Conservation (phyloP, 805 yeast species). For the Candida hungchunana region DNA sequence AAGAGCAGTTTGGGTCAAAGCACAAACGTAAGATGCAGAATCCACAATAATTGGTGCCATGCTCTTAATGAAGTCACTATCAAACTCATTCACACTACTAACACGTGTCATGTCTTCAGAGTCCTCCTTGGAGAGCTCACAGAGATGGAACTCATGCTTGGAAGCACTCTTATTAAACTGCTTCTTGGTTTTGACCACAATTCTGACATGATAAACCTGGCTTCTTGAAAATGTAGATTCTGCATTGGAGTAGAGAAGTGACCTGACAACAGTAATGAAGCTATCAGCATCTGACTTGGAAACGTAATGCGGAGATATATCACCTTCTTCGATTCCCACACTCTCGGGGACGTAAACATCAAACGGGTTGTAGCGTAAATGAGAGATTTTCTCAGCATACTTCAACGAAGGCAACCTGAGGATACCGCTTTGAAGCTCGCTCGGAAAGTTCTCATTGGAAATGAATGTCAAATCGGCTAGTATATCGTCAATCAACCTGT, state of each 20-base stretch:
- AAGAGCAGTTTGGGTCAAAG: constrained; percentile 41
- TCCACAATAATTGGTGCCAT: constrained; percentile 38
- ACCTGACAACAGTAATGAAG: constrained; percentile 27
- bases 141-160: constrained; percentile 30
- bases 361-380: constrained; percentile 19
- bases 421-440: constrained; percentile 23
- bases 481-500: constrained; percentile 64
- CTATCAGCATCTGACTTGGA: constrained; percentile 17
- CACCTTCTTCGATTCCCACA: constrained; percentile 26
- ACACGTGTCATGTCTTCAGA: constrained; percentile 26
- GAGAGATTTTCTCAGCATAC: constrained; percentile 28
- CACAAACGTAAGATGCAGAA: constrained; percentile 43
- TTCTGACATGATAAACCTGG: constrained; percentile 31
- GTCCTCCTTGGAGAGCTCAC: constrained; percentile 27
- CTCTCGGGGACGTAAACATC: constrained; percentile 25
- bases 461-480: constrained; percentile 38
- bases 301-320: constrained; percentile 16
- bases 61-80: constrained; percentile 6
- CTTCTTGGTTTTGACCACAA: constrained; percentile 31
- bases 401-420: constrained; percentile 26
- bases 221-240: constrained; percentile 22
- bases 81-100: constrained; percentile 18
- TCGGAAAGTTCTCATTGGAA: constrained; percentile 9
- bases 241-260: constrained; percentile 26
- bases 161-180: constrained; percentile 17